Percentiles rank a stretch among this genome's conserved stretches.
Conservation (phyloP, 805 yeast species). For the Spencermartinsiella europaea region DNA sequence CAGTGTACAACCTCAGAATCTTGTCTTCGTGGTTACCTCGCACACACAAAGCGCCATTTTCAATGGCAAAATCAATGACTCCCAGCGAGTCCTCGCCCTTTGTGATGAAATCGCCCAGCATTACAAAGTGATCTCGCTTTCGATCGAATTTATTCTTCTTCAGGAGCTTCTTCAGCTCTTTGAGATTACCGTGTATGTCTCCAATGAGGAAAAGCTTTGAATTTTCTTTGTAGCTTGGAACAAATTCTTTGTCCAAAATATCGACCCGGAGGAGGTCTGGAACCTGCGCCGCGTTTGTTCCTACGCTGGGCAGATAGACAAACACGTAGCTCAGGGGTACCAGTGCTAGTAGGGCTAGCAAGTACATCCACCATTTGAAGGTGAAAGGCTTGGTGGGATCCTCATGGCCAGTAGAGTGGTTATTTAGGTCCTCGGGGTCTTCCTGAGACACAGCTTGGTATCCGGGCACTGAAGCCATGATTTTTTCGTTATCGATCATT, state of each 20-base stretch:
- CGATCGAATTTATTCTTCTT: conserved; percentile 39
- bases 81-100: conserved; percentile 76
- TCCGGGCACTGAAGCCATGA: neutral
- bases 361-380: neutral
- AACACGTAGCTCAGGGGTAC: conserved; percentile 15
- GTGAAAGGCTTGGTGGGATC: neutral
- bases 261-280: conserved; percentile 20
- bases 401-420: neutral
- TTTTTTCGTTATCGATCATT: neutral
- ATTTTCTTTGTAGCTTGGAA: conserved; percentile 13
- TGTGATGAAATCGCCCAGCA: conserved; percentile 79
- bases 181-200: conserved; percentile 79
- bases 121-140: conserved; percentile 50
- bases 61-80: conserved; percentile 61
- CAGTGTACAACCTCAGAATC: conserved; percentile 59
- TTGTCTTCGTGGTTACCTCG: conserved; percentile 87
- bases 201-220: conserved; percentile 66
- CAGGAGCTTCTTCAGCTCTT: conserved; percentile 50
- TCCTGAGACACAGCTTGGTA: neutral
- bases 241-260: conserved; percentile 6
- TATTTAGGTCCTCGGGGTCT: neutral
- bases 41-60: conserved; percentile 61
- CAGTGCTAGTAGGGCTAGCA: neutral
- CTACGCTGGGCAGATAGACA: conserved; percentile 14
- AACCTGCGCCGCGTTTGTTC: conserved; percentile 13